Evolutionary conservation across 2,329 filamentous ascomycete genomes (phyloP).

Genomic region (Aureobasidium namibiae): DNA sequence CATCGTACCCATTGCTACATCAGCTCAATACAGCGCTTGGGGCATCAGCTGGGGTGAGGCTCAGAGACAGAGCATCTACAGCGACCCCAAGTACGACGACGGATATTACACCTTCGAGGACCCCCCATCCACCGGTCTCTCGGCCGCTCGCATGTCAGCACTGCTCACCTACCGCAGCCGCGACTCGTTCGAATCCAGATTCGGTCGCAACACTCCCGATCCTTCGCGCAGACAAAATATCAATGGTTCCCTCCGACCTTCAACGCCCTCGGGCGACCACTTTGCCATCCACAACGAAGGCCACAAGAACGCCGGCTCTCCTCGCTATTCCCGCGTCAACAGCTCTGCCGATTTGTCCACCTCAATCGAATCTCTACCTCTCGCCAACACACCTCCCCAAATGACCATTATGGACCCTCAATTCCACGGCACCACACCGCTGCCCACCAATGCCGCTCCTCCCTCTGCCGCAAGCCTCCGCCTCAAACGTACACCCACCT

Average conservation of each 20-base stretch:
- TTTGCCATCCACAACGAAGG: constrained; percentile 47
- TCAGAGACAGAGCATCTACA: constrained; percentile 89
- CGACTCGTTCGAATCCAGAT: constrained; percentile 92
- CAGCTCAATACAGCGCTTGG: constrained; percentile 78
- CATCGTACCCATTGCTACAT: constrained; percentile 78
- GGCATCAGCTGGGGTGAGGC: constrained; percentile 87
- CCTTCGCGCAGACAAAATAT: constrained; percentile 76
- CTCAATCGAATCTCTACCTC: constrained; percentile 19
- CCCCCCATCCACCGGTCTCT: constrained; percentile 76
- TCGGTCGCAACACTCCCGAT: constrained; percentile 87
- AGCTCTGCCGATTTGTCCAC: constrained; percentile 18
- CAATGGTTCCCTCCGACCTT: constrained; percentile 50
- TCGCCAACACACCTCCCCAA: constrained; percentile 15
- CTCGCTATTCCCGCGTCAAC: constrained; percentile 34
- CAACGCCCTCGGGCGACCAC: constrained; percentile 35
- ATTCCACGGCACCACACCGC: constrained; percentile 35
- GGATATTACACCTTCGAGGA: constrained; percentile 88
- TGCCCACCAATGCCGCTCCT: constrained; percentile 20
- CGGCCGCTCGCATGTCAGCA: constrained; percentile 93
- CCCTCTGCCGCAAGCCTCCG: constrained; percentile 29
- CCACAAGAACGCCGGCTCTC: constrained; percentile 39
- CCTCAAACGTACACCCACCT: constrained; percentile 48
- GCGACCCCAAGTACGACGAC: constrained; percentile 95
- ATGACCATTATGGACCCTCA: constrained; percentile 37
- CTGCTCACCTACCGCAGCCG: constrained; percentile 92